A percentile compares a stretch with the other conserved stretches of the same genome.
These are phyloP conservation scores for Geotrichum fermentans DNA, from an alignment of 1,139 yeast genomes.

Conservation along the genomic window DNA sequence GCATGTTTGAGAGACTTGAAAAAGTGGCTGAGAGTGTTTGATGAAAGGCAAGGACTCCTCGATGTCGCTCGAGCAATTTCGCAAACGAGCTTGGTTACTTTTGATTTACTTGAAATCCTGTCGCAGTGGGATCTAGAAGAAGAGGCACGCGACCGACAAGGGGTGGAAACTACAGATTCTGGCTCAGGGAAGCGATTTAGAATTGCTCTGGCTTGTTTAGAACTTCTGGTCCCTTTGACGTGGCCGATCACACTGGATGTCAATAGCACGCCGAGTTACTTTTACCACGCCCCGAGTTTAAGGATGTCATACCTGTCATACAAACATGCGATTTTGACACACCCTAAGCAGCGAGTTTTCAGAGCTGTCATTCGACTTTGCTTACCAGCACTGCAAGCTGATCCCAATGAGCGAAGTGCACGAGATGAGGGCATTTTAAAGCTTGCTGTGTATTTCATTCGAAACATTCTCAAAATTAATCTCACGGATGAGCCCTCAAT, in stretches of 20 bases:
- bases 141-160: constrained; percentile 33
- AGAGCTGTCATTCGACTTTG: constrained; percentile 68
- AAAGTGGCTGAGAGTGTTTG: constrained; percentile 76
- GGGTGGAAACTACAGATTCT: constrained; percentile 9
- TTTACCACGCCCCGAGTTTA: constrained; percentile 53
- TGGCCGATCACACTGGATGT: constrained; percentile 72
- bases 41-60: constrained; percentile 61
- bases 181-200: constrained; percentile 43
- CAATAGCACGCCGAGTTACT: constrained; percentile 49
- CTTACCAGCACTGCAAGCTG: constrained; percentile 54
- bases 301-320: constrained; percentile 64
- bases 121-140: constrained; percentile 56
- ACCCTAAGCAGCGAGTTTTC: constrained; percentile 57
- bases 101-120: constrained; percentile 71
- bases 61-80: constrained; percentile 88
- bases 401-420: constrained; percentile 53
- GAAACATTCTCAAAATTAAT: constrained; percentile 72
- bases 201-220: constrained; percentile 66
- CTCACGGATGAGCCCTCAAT: constrained; percentile 46
- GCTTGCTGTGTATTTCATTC: constrained; percentile 64
- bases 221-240: constrained; percentile 75
- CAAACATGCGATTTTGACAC: constrained; percentile 61
- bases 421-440: constrained; percentile 71
- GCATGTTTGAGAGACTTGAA: constrained; percentile 85
- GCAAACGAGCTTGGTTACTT: constrained; percentile 65